A percentile compares a stretch with the other conserved stretches of the same genome.
Conservation (phyloP, 345 rosid species). For the Hypericum androsaemum region DNA sequence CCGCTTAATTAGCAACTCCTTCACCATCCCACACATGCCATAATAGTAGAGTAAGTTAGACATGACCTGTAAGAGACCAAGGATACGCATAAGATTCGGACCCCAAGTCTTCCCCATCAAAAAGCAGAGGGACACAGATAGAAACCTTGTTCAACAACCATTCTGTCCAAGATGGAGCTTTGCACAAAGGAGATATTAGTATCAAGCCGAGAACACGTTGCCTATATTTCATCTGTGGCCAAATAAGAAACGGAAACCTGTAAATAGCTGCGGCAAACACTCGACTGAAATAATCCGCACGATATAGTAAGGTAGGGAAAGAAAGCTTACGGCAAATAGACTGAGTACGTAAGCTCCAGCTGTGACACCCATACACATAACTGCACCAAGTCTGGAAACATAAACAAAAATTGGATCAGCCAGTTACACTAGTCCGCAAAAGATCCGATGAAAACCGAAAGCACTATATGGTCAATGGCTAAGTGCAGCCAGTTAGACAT, state of each 20-base stretch:
- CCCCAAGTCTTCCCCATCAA: conserved; percentile 11
- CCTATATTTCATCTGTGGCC: conserved; percentile 77
- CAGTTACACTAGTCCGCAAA: no score
- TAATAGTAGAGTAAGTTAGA: conserved; percentile 78
- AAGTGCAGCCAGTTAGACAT: no score
- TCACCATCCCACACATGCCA: conserved; percentile 90
- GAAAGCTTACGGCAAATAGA: conserved; percentile 70
- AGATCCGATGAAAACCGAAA: no score
- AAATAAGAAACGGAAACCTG: conserved; percentile 8
- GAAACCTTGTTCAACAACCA: conserved; percentile 27
- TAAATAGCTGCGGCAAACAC: not conserved
- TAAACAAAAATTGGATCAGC: not conserved
- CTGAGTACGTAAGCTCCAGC: conserved; percentile 96
- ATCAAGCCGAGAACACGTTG: conserved; percentile 83
- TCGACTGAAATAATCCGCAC: not conserved
- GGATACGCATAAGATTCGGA: no score
- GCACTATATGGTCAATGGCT: no score
- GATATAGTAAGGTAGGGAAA: not conserved
- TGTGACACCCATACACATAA: conserved; percentile 97
- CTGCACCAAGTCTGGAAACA: conserved; percentile 71
- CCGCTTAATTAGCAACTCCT: conserved; percentile 75
- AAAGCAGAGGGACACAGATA: not conserved
- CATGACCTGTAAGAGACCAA: conserved; percentile 71
- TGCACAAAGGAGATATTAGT: conserved; percentile 91
- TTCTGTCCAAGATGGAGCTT: conserved; percentile 80